Base-by-base conservation (phyloP, 176 grass and related monocot species). In the Triticum dicoccoides region DNA sequence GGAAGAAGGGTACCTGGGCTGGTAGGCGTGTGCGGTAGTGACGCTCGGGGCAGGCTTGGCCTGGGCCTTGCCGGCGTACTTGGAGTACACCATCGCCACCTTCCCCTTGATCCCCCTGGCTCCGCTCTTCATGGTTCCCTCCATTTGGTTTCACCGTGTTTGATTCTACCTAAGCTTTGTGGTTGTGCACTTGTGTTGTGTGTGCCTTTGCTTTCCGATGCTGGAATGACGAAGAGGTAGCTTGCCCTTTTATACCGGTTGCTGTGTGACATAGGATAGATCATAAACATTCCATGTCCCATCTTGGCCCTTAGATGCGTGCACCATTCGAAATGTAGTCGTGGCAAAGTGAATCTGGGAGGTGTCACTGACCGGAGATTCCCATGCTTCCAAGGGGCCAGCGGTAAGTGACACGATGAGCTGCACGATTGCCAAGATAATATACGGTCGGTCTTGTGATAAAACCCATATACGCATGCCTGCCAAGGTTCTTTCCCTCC, bases 71-170 rank as follows among this genome's bases (percentile, higher is more conserved):
- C 12, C 23, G 66, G 58, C 58, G 42, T 85, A 77, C 70, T 81
- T 86, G 13, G 84, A 82, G 78, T 65, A 88, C 4, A 54, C 69
- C 81, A 73, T 90, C 14, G 1, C 35, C 70, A 87, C 64, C 77
- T 85, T 87, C 12, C 81, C 84, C 77, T 77, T 89, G 61, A 77
- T 42, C 21, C 33, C 87, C 78, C 87, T 81, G n/a, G 41, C 81
- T 32, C 84, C 24, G 23, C 62, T 20, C 76, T 85, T 92, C 9
- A 39, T 14, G 56, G 23, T 65, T 18, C 76, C 62, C 81, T 92
- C 91, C 88, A 92, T 90, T 42, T 56, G 41, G 4, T 51, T 56
- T 23, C 34, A 20, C 3, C 11, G 10, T 15, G 39, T 13, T 76
- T 47, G 61, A 5, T 42, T 58, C 54, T 52, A 4, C 27, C 42